A percentile compares a stretch with the other conserved stretches of the same genome.
Conservation (phyloP, 2,329 filamentous ascomycete genomes). For the Neonectria magnoliae region DNA sequence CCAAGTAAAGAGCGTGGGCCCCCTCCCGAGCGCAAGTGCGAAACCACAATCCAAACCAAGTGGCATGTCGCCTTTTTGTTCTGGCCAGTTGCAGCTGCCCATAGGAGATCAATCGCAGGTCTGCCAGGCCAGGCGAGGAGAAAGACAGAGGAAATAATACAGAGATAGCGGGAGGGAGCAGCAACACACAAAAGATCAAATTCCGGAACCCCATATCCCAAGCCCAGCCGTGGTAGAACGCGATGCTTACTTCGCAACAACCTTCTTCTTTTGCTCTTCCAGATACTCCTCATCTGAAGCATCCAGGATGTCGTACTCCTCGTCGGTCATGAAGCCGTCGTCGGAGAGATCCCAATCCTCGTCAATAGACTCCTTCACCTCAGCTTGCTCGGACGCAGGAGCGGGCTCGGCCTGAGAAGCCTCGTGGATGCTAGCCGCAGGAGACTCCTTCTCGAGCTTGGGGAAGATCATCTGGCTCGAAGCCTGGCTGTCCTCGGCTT, state of each 20-base stretch:
- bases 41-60: constrained; percentile 24
- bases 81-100: constrained; percentile 14
- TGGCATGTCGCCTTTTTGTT: constrained; percentile 17
- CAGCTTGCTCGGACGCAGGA: constrained; percentile 59
- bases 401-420: constrained; percentile 64
- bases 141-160: constrained; percentile 41
- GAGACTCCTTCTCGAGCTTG: constrained; percentile 93
- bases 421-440: constrained; percentile 80
- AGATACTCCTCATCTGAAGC: constrained; percentile 89
- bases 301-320: constrained; percentile 97
- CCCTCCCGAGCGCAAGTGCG: constrained; percentile 30
- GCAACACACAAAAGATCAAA: constrained; percentile 30
- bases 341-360: constrained; percentile 73
- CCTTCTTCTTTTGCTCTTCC: constrained; percentile 61
- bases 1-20: constrained; percentile 41
- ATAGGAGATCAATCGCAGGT: constrained; percentile 12
- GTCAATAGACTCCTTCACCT: constrained; percentile 58
- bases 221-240: constrained; percentile 28
- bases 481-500: constrained; percentile 45
- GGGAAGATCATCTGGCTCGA: constrained; percentile 89
- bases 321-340: constrained; percentile 90
- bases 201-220: constrained; percentile 37
- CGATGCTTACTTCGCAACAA: constrained; percentile 48
- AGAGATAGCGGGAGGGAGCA: constrained; percentile 33
- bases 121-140: constrained; percentile 21